phyloP scores from a whole-genome alignment of 352 stramenopile species.

The Globisporangium solare region DNA sequence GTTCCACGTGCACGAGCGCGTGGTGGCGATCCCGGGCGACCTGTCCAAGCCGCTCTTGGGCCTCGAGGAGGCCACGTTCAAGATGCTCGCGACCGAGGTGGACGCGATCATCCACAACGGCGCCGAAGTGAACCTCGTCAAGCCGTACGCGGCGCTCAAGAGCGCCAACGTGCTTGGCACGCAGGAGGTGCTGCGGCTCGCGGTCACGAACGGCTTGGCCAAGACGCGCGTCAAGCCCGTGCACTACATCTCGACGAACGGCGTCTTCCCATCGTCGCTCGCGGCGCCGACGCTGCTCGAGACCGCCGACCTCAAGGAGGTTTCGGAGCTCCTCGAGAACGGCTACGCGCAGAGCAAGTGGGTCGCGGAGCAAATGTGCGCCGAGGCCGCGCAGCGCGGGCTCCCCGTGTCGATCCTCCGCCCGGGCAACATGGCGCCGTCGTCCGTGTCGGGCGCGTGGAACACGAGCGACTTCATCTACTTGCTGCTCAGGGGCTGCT shows the following conservation, averaged over 20 bases:
- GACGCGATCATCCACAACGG: conserved; percentile 91
- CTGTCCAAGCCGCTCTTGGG: conserved; percentile 80
- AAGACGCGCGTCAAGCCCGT: conserved; percentile 82
- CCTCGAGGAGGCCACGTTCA: conserved; percentile 77
- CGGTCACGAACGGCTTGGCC: conserved; percentile 66
- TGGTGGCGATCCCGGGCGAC: conserved; percentile 69
- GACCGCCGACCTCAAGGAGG: conserved; percentile 47
- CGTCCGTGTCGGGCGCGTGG: conserved; percentile 55
- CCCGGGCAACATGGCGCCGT: conserved; percentile 87
- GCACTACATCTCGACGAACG: conserved; percentile 91
- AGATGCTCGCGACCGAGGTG: conserved; percentile 81
- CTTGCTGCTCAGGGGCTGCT: conserved; percentile 80
- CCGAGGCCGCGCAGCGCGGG: conserved; percentile 65
- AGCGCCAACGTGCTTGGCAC: conserved; percentile 89
- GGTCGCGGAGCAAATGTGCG: conserved; percentile 88
- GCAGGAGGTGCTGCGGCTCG: conserved; percentile 86
- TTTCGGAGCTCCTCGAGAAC: conserved; percentile 64
- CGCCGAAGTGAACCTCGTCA: conserved; percentile 91
- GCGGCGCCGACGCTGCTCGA: conserved; percentile 30
- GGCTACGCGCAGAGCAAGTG: conserved; percentile 91
- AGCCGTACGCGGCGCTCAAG: conserved; percentile 85
- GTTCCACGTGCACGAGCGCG: conserved; percentile 64
- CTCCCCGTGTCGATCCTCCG: conserved; percentile 86
- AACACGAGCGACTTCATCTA: conserved; percentile 91
- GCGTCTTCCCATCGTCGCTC: conserved; percentile 74